Evolutionary conservation across 2,329 filamentous ascomycete species (phyloP).

Genomic region (Lachnellula hyalina): DNA sequence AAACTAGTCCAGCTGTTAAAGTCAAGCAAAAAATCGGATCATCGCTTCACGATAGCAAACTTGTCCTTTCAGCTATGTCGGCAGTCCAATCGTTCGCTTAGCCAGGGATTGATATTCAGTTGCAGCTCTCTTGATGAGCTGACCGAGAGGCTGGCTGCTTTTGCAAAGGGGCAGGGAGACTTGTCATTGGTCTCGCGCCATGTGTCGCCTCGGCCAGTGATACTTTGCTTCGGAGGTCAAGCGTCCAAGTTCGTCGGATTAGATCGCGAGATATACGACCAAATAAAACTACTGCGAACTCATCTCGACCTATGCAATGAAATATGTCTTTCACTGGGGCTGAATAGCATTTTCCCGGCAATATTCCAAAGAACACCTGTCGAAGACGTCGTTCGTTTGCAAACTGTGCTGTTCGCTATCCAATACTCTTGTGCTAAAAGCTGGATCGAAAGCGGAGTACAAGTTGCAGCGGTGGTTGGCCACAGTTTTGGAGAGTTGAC

Average conservation of each 20-base stretch:
- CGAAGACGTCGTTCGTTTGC: conserved; percentile 7
- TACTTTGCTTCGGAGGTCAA: conserved; percentile 4
- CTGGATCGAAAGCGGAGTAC: conserved; percentile 16
- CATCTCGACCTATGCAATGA: not conserved
- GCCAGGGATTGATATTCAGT: conserved; percentile 24
- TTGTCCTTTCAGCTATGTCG: conserved; percentile 32
- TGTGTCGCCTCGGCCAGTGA: not conserved
- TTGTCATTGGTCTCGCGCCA: not conserved
- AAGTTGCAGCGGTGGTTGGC: conserved; percentile 20
- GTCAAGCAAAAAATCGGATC: conserved; percentile 10
- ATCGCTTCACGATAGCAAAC: conserved; percentile 18
- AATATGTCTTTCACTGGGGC: not conserved
- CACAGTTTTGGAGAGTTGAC: conserved; percentile 38
- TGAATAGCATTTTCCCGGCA: conserved; percentile 2
- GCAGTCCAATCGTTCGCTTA: conserved; percentile 28
- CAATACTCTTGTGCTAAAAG: conserved; percentile 15
- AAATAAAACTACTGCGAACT: not conserved
- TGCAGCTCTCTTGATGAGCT: conserved; percentile 27
- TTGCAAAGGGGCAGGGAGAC: not conserved
- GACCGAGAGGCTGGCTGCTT: conserved; percentile 15
- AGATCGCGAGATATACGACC: not conserved
- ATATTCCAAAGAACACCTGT: conserved; percentile 10
- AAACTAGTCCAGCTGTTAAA: conserved; percentile 8
- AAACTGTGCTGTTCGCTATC: conserved; percentile 11
- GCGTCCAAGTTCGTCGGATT: not conserved